Conservation (phyloP, 768 basidiomycete genomes). For the Mycena vitilis region DNA sequence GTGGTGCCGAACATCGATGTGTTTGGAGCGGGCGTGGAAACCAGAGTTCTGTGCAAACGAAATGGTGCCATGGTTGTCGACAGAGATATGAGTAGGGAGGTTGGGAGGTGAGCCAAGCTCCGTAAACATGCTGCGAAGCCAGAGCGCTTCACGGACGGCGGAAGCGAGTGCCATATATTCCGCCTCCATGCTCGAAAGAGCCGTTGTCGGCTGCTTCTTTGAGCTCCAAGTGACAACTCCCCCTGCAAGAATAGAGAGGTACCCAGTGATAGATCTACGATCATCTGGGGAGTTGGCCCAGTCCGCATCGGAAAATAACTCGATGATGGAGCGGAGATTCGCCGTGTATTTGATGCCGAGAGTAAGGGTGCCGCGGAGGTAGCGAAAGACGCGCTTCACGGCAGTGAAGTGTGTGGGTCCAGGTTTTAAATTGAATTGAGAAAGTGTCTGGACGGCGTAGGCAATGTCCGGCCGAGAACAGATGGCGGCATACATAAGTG, state of each 20-base stretch:
- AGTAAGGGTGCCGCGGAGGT: conserved; percentile 16
- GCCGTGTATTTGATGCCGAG: conserved; percentile 18
- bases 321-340: conserved; percentile 3
- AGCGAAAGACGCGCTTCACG: conserved; percentile 9
- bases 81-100: conserved; percentile 6
- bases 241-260: conserved; percentile 10
- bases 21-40: conserved; percentile 15
- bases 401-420: conserved; percentile 14
- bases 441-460: conserved; percentile 41
- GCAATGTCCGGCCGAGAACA: conserved; percentile 49
- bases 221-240: conserved; percentile 15
- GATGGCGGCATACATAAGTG: conserved; percentile 44
- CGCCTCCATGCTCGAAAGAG: conserved; percentile 11
- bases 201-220: conserved; percentile 13
- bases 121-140: conserved; percentile 12
- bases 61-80: conserved; percentile 12
- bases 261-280: conserved; percentile 18
- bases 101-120: not conserved
- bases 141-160: conserved; percentile 6
- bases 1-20: not conserved
- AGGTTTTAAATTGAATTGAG: conserved; percentile 38
- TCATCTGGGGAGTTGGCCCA: conserved; percentile 17
- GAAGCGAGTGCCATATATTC: conserved; percentile 14
- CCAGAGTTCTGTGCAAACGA: conserved; percentile 7
- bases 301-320: conserved; percentile 18